A percentile compares a stretch with the other conserved stretches of the same genome.
Evolutionary conservation across 257 asterid species (phyloP).

Genomic region (Nicotiana noctiflora): DNA sequence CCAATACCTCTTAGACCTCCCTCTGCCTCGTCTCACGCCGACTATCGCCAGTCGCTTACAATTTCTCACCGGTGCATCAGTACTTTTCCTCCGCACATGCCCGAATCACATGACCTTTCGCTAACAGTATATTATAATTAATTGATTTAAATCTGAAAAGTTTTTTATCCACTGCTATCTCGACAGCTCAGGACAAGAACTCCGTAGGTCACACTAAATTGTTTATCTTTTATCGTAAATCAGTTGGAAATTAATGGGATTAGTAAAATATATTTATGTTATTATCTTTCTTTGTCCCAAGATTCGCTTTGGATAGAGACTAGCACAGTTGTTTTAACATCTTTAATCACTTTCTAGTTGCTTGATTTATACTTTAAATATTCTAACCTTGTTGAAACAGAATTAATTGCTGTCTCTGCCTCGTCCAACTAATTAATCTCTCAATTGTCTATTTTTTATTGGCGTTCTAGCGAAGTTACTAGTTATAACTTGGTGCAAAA

Average conservation of each 20-base stretch:
- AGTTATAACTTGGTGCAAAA: neutral
- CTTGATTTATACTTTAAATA: neutral
- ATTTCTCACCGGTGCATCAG: too few relatives aligned
- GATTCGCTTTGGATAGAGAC: conserved; percentile 28
- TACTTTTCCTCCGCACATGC: too few relatives aligned
- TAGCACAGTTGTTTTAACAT: conserved; percentile 16
- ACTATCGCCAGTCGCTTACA: too few relatives aligned
- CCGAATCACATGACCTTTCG: too few relatives aligned
- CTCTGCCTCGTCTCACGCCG: too few relatives aligned
- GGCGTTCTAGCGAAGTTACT: neutral
- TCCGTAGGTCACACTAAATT: neutral
- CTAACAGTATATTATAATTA: neutral
- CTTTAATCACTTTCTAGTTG: neutral
- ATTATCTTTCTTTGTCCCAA: conserved; percentile 24
- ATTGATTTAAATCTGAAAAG: neutral
- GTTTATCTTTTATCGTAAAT: neutral
- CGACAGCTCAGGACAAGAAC: neutral
- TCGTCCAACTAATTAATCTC: neutral
- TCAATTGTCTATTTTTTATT: neutral
- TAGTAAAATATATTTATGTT: conserved; percentile 5
- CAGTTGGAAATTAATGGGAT: neutral
- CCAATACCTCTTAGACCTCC: too few relatives aligned
- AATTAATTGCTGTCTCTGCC: neutral
- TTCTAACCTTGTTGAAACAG: neutral
- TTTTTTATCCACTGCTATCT: neutral